These are phyloP conservation scores for Euphrasia arctica DNA, from an alignment of 305 asterid species.

Conservation along the genomic window DNA sequence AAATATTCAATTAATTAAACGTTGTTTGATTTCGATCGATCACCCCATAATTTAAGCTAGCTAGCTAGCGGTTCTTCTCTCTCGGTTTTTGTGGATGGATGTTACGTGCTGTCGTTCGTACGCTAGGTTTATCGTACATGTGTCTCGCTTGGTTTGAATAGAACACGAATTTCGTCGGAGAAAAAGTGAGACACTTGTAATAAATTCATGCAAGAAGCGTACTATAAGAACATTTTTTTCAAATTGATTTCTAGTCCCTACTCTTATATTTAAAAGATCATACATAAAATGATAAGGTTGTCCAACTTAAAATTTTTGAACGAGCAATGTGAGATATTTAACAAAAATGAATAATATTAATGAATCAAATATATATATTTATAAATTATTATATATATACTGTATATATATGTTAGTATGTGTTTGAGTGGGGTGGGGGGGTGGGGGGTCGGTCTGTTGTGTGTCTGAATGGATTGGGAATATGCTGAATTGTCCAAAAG, in stretches of 20 bases:
- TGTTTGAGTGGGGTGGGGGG: constrained; percentile 8
- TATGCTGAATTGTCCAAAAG: constrained; percentile 43
- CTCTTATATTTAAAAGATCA: too few species aligned
- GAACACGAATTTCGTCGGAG: background rate
- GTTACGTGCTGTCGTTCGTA: background rate
- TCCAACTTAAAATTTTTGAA: too few species aligned
- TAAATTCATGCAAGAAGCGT: background rate
- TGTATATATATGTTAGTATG: background rate
- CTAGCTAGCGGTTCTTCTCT: background rate
- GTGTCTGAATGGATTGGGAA: constrained; percentile 31
- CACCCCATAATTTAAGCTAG: background rate
- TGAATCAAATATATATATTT: background rate
- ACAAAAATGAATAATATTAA: background rate
- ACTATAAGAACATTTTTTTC: background rate
- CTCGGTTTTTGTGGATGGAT: background rate
- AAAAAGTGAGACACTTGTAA: background rate
- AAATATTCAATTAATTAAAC: constrained; percentile 15
- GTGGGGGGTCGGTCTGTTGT: constrained; percentile 22
- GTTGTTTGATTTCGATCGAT: background rate
- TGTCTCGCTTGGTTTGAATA: background rate
- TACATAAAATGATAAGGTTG: too few species aligned
- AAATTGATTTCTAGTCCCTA: too few species aligned
- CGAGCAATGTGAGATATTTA: too few species aligned
- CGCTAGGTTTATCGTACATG: background rate
- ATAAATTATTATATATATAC: too few species aligned